phyloP scores from a whole-genome alignment of 2,329 filamentous ascomycete genomes.

The Fusarium sp. region DNA sequence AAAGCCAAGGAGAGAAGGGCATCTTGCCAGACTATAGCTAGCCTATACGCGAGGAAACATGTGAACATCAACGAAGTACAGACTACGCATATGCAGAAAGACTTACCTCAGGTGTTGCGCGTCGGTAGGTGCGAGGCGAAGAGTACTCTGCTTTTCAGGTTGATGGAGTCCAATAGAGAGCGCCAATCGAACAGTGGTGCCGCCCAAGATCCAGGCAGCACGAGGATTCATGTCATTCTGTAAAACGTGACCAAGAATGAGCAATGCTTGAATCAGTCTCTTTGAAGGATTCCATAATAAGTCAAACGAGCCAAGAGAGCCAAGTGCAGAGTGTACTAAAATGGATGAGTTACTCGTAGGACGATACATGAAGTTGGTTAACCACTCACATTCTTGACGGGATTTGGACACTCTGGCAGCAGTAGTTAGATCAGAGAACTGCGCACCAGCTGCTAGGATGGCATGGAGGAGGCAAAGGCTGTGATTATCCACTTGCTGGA shows the following conservation, averaged over 20 bases:
- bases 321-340: conserved; percentile 18
- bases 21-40: conserved; percentile 36
- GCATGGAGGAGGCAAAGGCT: conserved; percentile 31
- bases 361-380: accelerated
- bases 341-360: neutral
- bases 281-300: conserved; percentile 27
- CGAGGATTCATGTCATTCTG: conserved; percentile 37
- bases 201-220: conserved; percentile 33
- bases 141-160: neutral
- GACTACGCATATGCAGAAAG: accelerated
- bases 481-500: neutral
- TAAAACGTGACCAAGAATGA: conserved; percentile 32
- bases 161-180: conserved; percentile 30
- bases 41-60: neutral
- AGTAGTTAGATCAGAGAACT: conserved; percentile 27
- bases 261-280: conserved; percentile 21
- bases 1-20: conserved; percentile 33
- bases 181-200: conserved; percentile 29
- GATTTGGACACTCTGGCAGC: conserved; percentile 1
- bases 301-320: conserved; percentile 11
- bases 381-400: conserved; percentile 9
- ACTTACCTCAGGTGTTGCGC: conserved; percentile 16
- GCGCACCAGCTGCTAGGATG: conserved; percentile 33
- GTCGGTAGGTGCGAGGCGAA: conserved; percentile 1
- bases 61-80: neutral